These are phyloP conservation scores for Fagopyrum tataricum DNA, from an alignment of 148 eudicot genomes.

Conservation along the genomic window DNA sequence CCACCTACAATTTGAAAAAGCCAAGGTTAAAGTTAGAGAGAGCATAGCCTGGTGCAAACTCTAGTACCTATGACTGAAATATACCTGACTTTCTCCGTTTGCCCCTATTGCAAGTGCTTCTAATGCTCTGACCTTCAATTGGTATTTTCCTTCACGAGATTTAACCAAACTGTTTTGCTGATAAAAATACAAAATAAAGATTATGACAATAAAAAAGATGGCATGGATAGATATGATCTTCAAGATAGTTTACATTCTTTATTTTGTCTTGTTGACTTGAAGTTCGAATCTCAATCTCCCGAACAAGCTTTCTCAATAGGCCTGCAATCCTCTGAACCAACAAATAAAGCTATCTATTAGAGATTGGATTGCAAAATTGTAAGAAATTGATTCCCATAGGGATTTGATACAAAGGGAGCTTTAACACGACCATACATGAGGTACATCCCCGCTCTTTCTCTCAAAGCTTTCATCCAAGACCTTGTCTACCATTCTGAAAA, in stretches of 20 bases:
- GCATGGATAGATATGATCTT: neutral
- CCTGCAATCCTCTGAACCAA: constrained; percentile 50
- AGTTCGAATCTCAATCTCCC: constrained; percentile 73
- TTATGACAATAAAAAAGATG: neutral
- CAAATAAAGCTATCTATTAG: constrained; percentile 12
- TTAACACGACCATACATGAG: constrained; percentile 45
- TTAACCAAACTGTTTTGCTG: constrained; percentile 77
- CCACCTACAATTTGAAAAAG: constrained; percentile 35
- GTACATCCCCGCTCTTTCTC: constrained; percentile 61
- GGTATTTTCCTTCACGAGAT: constrained; percentile 73
- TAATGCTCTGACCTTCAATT: constrained; percentile 55
- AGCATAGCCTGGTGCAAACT: neutral
- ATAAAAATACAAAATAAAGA: constrained; percentile 11
- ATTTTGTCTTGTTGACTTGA: constrained; percentile 58
- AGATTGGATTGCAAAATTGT: neutral
- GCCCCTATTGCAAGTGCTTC: constrained; percentile 79
- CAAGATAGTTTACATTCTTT: constrained; percentile 41
- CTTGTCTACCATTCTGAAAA: constrained; percentile 56
- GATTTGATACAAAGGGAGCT: neutral
- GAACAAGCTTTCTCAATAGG: constrained; percentile 64
- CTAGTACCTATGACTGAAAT: constrained; percentile 6
- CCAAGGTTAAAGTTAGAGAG: neutral
- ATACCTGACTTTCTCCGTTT: constrained; percentile 82
- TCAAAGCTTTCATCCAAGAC: constrained; percentile 78
- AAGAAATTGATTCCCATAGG: neutral